A percentile compares a stretch with the other conserved stretches of the same genome.
Evolutionary conservation across 2,329 filamentous ascomycete genomes (phyloP).

Genomic region (Cladophialophora immunda): DNA sequence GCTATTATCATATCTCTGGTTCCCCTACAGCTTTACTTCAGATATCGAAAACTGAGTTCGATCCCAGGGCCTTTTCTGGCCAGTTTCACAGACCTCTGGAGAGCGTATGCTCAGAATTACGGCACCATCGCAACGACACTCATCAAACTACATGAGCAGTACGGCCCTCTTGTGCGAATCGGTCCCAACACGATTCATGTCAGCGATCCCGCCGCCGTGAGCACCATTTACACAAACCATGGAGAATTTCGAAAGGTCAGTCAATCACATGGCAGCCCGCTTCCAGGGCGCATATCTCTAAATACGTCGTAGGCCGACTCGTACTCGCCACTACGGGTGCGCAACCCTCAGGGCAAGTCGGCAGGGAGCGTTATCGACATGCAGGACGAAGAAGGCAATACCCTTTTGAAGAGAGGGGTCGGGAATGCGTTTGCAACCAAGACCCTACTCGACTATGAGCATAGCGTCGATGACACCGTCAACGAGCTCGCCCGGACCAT

Average conservation of each 20-base stretch:
- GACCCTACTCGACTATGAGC: not conserved
- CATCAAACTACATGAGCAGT: conserved; percentile 44
- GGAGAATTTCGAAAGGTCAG: not conserved
- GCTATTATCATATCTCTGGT: not conserved
- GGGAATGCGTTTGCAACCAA: conserved; percentile 5
- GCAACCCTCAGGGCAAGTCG: not conserved
- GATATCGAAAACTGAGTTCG: conserved; percentile 24
- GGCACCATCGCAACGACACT: conserved; percentile 12
- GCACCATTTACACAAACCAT: not conserved
- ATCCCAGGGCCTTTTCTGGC: conserved; percentile 74
- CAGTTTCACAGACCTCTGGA: conserved; percentile 75
- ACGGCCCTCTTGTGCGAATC: conserved; percentile 52
- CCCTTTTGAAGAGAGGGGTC: not conserved
- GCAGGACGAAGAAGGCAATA: not conserved
- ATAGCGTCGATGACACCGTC: not conserved
- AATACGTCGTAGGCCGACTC: not conserved
- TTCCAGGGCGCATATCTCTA: not conserved
- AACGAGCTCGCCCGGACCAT: not conserved
- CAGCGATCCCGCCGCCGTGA: not conserved
- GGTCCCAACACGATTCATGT: conserved; percentile 50
- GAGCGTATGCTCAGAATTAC: conserved; percentile 54
- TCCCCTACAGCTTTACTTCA: not conserved
- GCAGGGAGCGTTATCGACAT: not conserved
- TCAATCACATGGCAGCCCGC: not conserved
- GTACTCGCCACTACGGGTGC: not conserved